Evolutionary conservation across 2,329 filamentous ascomycete genomes (phyloP), one percentile per base, ranked within the genome.

Genomic region (Colletotrichum nymphaeae): DNA sequence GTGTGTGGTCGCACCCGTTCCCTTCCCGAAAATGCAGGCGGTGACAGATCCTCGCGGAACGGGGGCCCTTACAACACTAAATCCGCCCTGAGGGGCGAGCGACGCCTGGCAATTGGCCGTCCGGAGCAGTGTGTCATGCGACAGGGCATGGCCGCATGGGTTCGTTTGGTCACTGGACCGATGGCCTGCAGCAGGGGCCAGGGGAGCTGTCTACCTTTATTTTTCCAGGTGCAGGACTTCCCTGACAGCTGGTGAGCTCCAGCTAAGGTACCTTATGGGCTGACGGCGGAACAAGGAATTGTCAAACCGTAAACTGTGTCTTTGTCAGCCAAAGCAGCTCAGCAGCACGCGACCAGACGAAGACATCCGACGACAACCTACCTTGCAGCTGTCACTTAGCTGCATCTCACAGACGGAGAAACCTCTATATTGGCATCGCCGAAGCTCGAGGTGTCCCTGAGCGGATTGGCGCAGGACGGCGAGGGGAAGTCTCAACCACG

Each of bases 1-100:
- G 69, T 69, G 67, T 58, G 67, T 32, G 67, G 67, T 71, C 56
- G 71, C 67, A 60, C 52, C 63, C 63, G 52, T 37, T 56, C 32
- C 49, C 24, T 46, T 46, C 37, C 56, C 56, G 35, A 66, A 60
- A 57, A 66, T 60, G 70, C 59, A 69, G 59, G 70, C 70, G 67
- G 67, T 73, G 71, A 71, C 60, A 49, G 55, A 70, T 65, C 32
- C 32, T 35, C 70, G 63, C 63, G 56, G 70, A 70, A 70, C 58
- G 52, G 67, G 67, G 70, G 59, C 59, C 42, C 59, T 64, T 22
- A 63, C 32, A 28, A 49, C 26, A 67, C 37, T 35, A 60, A 56
- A 37, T 22, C 42, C 60, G 37, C 12, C 14, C 22, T 19, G 67
- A 35, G 67, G 71, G 60, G 67, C 35, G 12, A n/a, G 55, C 32